phyloP scores from a whole-genome alignment of 805 yeast genomes.

The Debaryomyces castellii region DNA sequence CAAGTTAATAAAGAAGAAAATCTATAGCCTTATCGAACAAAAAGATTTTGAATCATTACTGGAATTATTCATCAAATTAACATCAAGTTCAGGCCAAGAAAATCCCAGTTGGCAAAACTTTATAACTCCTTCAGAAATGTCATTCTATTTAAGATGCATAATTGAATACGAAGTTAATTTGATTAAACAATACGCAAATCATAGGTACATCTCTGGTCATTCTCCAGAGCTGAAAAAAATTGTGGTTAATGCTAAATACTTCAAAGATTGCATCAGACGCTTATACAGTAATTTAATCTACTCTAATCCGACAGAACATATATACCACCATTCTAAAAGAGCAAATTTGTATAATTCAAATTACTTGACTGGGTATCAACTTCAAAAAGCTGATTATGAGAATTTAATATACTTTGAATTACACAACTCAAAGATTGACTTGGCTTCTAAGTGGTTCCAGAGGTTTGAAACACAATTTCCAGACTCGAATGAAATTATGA shows the following conservation, averaged over 20 bases:
- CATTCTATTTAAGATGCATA: conserved; percentile 16
- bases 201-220: conserved; percentile 5
- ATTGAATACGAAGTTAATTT: conserved; percentile 18
- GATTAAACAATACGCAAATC: conserved; percentile 11
- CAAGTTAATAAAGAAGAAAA: conserved; percentile 11
- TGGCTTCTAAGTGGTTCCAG: conserved; percentile 40
- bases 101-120: conserved; percentile 4
- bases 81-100: conserved; percentile 4
- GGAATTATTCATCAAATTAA: conserved; percentile 14
- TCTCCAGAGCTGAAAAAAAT: conserved; percentile 3
- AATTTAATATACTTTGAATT: conserved; percentile 36
- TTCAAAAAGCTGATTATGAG: conserved; percentile 33
- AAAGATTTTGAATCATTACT: conserved; percentile 13
- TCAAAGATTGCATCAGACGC: conserved; percentile 19
- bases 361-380: conserved; percentile 11
- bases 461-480: conserved; percentile 26
- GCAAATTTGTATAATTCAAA: conserved; percentile 13
- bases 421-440: conserved; percentile 35
- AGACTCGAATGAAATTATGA: conserved; percentile 18
- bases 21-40: conserved; percentile 13
- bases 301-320: conserved; percentile 10
- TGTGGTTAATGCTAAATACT: conserved; percentile 10
- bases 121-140: conserved; percentile 17
- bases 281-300: conserved; percentile 25
- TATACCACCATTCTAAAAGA: conserved; percentile 19